A percentile compares a stretch with the other conserved stretches of the same genome.
Conservation (phyloP, 306 rosid genomes). For the Ochetophila trinervis region DNA sequence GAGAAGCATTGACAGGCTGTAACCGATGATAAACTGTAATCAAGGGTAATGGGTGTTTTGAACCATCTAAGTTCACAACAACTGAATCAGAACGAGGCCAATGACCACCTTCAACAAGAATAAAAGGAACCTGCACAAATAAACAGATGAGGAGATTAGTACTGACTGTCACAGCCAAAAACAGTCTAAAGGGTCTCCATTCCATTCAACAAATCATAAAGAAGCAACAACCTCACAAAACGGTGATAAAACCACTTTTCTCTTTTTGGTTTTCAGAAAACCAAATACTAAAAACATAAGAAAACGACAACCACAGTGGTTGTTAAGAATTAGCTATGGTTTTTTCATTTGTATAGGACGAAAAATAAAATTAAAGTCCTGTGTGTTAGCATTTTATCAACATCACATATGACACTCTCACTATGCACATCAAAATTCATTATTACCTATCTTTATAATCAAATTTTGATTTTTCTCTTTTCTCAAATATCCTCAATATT, state of each 20-base stretch:
- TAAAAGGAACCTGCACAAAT: constrained; percentile 67
- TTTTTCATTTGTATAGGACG: no score
- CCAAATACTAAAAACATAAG: no score
- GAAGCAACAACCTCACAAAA: constrained; percentile 1
- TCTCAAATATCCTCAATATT: constrained; percentile 4
- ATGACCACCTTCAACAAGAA: constrained; percentile 57
- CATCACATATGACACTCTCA: background rate
- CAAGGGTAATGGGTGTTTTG: constrained; percentile 79
- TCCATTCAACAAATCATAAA: constrained; percentile 21
- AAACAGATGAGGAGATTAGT: constrained; percentile 10
- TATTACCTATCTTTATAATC: background rate
- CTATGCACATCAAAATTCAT: background rate
- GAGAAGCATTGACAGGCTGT: constrained; percentile 62
- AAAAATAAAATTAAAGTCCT: background rate
- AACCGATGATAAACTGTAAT: constrained; percentile 69
- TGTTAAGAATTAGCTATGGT: no score
- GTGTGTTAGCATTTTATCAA: no score
- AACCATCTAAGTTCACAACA: constrained; percentile 63
- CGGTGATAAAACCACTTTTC: background rate
- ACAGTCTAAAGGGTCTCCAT: background rate
- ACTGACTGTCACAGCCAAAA: background rate
- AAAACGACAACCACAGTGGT: no score
- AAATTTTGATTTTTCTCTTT: background rate
- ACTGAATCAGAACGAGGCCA: constrained; percentile 41
- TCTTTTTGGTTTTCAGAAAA: no score